phyloP scores from a whole-genome alignment of 176 grass and related monocot species.

The Bothriochloa decipiens region DNA sequence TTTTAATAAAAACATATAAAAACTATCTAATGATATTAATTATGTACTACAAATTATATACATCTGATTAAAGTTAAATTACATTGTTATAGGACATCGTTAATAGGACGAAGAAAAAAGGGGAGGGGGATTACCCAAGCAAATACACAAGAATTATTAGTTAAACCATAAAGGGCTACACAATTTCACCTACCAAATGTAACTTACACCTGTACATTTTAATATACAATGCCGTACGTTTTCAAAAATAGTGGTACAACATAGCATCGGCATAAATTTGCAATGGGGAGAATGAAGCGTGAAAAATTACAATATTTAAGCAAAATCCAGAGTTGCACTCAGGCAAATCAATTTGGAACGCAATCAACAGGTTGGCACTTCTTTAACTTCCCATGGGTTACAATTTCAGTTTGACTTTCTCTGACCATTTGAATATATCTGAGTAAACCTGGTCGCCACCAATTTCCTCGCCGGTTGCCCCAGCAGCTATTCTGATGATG shows the following conservation, averaged over 20 bases:
- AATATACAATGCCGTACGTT: conserved; percentile 41
- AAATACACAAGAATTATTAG: neutral
- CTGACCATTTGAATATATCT: conserved; percentile 94
- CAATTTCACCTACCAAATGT: neutral
- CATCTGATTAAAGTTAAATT: no score
- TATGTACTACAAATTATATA: no score
- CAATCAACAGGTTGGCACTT: neutral
- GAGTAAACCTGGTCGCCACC: conserved; percentile 88
- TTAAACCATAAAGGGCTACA: neutral
- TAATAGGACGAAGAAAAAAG: no score
- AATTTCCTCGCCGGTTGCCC: conserved; percentile 78
- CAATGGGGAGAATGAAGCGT: neutral
- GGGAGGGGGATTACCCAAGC: neutral
- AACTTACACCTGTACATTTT: conserved; percentile 44
- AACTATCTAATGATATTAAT: no score
- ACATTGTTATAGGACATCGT: no score
- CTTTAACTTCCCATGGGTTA: conserved; percentile 34
- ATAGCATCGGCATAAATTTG: neutral
- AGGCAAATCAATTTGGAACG: conserved; percentile 4
- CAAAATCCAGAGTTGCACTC: conserved; percentile 39
- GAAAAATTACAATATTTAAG: conserved; percentile 33
- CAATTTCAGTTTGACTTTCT: conserved; percentile 76
- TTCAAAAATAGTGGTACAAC: conserved; percentile 32
- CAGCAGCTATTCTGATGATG: conserved; percentile 87
- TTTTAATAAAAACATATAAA: no score